Percentiles rank a stretch among this genome's conserved stretches.
Conservation (phyloP, 306 rosid species). For the Inga leiocalycina region DNA sequence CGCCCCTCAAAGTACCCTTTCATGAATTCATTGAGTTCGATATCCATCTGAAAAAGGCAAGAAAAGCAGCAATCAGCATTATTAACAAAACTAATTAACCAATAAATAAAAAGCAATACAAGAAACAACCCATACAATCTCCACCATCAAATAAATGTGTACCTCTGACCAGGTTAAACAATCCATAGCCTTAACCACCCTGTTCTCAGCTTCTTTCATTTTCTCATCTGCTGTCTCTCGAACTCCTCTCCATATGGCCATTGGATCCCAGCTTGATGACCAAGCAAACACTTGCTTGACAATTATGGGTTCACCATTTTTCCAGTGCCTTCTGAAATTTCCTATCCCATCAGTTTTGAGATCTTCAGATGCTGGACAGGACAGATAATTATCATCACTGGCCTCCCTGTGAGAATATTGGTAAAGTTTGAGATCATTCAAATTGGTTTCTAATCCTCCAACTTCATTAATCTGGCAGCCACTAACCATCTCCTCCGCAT, state of each 20-base stretch:
- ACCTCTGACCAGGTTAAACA: conserved; percentile 92
- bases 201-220: conserved; percentile 59
- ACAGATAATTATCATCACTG: conserved; percentile 66
- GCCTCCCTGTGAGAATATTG: conserved; percentile 65
- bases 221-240: conserved; percentile 76
- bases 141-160: conserved; percentile 31
- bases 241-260: conserved; percentile 81
- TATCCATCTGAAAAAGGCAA: conserved; percentile 64
- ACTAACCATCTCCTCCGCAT: conserved; percentile 97
- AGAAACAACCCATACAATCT: conserved; percentile 5
- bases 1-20: conserved; percentile 77
- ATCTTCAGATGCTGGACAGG: conserved; percentile 71
- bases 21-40: conserved; percentile 78
- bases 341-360: conserved; percentile 72
- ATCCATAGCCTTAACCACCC: conserved; percentile 77
- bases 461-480: conserved; percentile 66
- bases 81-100: conserved; percentile 14
- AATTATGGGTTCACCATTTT: conserved; percentile 74
- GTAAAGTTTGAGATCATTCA: conserved; percentile 49
- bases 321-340: conserved; percentile 89
- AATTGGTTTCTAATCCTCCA: conserved; percentile 41
- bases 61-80: conserved; percentile 8
- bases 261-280: conserved; percentile 93
- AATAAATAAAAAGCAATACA: background rate
- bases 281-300: conserved; percentile 80